Percentiles rank a stretch among this genome's conserved stretches.
These are phyloP conservation scores for Nepenthes mirabilis DNA, from an alignment of 148 eudicot genomes.

Conservation along the genomic window DNA sequence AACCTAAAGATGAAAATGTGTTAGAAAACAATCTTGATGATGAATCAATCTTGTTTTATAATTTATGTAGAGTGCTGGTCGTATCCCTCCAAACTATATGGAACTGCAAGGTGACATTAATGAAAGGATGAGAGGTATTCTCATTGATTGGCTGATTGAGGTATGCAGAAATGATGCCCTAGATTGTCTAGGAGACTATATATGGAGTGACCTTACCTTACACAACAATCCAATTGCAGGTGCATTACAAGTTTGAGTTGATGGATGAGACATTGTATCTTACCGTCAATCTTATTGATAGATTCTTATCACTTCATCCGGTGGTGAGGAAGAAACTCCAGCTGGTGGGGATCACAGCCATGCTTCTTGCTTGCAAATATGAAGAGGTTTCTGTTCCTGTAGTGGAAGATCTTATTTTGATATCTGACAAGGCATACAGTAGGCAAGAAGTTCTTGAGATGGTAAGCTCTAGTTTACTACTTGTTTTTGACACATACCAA, in stretches of 20 bases:
- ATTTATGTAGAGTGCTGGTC: conserved; percentile 31
- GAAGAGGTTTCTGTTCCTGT: conserved; percentile 80
- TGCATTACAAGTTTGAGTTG: conserved; percentile 81
- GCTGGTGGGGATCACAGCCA: conserved; percentile 74
- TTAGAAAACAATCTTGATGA: no score
- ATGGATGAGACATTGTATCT: conserved; percentile 85
- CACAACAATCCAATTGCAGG: conserved; percentile 20
- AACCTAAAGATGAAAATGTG: no score
- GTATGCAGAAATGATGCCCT: conserved; percentile 14
- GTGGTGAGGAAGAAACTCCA: conserved; percentile 74
- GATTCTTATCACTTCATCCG: conserved; percentile 47
- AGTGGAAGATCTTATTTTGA: conserved; percentile 63
- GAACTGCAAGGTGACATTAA: conserved; percentile 55
- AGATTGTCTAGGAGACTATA: not conserved
- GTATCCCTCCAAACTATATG: conserved; percentile 57
- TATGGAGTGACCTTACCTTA: not conserved
- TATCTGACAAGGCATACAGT: conserved; percentile 65
- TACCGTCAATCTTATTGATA: conserved; percentile 70
- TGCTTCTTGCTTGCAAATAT: conserved; percentile 87
- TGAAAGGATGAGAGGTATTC: conserved; percentile 73
- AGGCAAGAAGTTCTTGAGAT: conserved; percentile 67
- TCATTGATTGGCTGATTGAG: conserved; percentile 96
- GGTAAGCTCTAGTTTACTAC: conserved; percentile 22
- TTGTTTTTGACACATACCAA: not conserved
- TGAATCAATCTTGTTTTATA: not conserved